These are phyloP conservation scores for Saccharomycopsis babjevae DNA, from an alignment of 805 yeast species.

Conservation along the genomic window DNA sequence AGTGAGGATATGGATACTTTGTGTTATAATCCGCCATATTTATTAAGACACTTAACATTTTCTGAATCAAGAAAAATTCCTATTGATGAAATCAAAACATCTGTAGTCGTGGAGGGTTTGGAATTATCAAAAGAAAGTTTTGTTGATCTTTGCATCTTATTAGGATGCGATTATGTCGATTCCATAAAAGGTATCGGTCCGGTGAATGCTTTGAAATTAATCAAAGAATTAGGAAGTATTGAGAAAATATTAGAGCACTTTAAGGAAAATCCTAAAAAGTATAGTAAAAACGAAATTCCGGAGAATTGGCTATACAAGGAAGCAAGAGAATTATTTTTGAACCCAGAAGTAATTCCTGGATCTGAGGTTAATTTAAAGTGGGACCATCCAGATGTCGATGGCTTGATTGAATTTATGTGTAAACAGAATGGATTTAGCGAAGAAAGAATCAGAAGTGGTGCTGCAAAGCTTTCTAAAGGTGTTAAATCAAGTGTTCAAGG, in stretches of 20 bases:
- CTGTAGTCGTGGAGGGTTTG: constrained; percentile 62
- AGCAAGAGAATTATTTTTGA: constrained; percentile 72
- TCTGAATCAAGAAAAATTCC: constrained; percentile 92
- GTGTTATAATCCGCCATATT: constrained; percentile 77
- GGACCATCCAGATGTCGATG: constrained; percentile 82
- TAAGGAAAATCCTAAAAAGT: constrained; percentile 30
- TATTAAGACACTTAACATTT: constrained; percentile 84
- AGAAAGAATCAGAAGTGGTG: constrained; percentile 82
- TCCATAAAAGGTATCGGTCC: constrained; percentile 95
- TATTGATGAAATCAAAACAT: constrained; percentile 68
- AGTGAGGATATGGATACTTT: constrained; percentile 98
- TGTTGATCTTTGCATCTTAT: constrained; percentile 80
- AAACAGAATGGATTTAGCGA: constrained; percentile 86
- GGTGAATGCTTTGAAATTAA: constrained; percentile 80
- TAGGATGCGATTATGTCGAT: constrained; percentile 97
- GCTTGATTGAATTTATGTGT: constrained; percentile 72
- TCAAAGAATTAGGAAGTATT: constrained; percentile 72
- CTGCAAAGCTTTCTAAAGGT: constrained; percentile 74
- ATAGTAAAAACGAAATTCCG: constrained; percentile 73
- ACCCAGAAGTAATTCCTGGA: constrained; percentile 69
- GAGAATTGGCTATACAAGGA: constrained; percentile 91
- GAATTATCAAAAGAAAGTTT: constrained; percentile 66
- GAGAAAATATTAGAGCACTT: constrained; percentile 68
- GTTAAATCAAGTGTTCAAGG: constrained; percentile 83
- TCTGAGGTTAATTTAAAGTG: constrained; percentile 65